phyloP scores from a whole-genome alignment of 192 early-diverging fungal genomes.

The Glomus cerebriforme region DNA sequence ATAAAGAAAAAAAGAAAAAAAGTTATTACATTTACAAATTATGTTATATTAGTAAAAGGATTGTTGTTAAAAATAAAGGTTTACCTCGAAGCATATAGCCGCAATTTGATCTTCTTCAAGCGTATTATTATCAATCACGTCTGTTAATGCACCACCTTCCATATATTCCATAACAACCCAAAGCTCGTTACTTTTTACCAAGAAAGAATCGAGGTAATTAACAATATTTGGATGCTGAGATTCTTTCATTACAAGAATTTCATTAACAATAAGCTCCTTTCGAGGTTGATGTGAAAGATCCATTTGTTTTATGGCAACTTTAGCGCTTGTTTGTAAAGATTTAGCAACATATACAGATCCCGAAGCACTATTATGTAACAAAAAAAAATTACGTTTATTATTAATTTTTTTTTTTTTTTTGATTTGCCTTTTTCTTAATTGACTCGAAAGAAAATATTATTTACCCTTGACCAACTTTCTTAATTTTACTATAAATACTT shows the following conservation, averaged over 20 bases:
- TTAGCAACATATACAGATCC: constrained; percentile 97
- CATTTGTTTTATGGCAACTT: constrained; percentile 95
- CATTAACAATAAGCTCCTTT: constrained; percentile 90
- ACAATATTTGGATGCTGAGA: constrained; percentile 94
- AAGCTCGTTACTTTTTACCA: constrained; percentile 80
- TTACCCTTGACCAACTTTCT: constrained; percentile 96
- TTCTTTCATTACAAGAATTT: constrained; percentile 94
- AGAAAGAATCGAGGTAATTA: constrained; percentile 92
- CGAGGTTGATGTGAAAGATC: constrained; percentile 83
- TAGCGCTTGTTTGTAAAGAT: constrained; percentile 65
- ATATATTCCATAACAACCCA: constrained; percentile 99
- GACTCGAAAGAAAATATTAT: constrained; percentile 19
- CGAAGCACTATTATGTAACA: constrained; percentile 64
- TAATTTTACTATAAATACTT: constrained; percentile 87
- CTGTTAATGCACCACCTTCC: constrained; percentile 97
- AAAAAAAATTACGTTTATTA: neutral
- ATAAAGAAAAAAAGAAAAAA: constrained; percentile 10
- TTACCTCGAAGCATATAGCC: constrained; percentile 88
- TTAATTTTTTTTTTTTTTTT: neutral
- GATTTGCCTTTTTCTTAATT: no score
- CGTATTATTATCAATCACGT: constrained; percentile 93
- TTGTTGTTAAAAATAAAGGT: neutral
- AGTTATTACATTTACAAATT: neutral
- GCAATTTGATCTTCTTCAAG: constrained; percentile 96
- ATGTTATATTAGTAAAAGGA: neutral